phyloP scores from a whole-genome alignment of 495 filamentous ascomycete species.

The Daldinia loculata region DNA sequence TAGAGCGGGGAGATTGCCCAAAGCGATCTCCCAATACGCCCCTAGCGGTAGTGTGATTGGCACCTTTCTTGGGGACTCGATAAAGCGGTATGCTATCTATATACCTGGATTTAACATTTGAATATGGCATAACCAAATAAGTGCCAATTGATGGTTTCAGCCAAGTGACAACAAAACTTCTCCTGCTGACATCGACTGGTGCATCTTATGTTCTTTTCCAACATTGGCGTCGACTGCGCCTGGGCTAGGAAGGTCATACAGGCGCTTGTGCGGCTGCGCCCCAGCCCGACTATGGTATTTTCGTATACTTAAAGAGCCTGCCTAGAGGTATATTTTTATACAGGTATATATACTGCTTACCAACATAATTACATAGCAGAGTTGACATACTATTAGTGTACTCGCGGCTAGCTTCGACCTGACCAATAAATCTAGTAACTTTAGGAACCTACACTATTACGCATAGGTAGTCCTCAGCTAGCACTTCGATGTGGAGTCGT shows the following conservation, averaged over 20 bases:
- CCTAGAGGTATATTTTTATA: not conserved
- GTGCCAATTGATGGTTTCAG: not conserved
- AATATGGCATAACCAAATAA: not conserved
- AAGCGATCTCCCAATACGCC: slow-evolving; percentile 29
- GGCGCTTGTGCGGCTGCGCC: not conserved
- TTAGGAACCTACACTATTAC: too few relatives aligned
- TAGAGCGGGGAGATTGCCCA: slow-evolving; percentile 32
- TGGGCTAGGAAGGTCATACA: not conserved
- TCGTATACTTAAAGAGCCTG: not conserved
- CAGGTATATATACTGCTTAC: not conserved
- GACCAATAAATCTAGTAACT: too few relatives aligned
- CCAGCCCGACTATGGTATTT: not conserved
- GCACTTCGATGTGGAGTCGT: not conserved
- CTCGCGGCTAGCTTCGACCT: too few relatives aligned
- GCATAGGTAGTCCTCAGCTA: too few relatives aligned
- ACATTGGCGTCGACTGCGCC: not conserved
- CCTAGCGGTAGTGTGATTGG: slow-evolving; percentile 6
- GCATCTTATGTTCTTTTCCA: not conserved
- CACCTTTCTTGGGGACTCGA: slow-evolving; percentile 2
- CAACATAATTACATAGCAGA: not conserved
- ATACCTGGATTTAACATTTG: not conserved
- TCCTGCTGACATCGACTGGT: not conserved
- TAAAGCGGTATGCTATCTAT: slow-evolving; percentile 1
- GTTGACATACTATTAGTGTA: not conserved
- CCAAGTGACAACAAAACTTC: not conserved